Evolutionary conservation across 495 filamentous ascomycete genomes (phyloP).

Genomic region (Mytilinidion resinicola): DNA sequence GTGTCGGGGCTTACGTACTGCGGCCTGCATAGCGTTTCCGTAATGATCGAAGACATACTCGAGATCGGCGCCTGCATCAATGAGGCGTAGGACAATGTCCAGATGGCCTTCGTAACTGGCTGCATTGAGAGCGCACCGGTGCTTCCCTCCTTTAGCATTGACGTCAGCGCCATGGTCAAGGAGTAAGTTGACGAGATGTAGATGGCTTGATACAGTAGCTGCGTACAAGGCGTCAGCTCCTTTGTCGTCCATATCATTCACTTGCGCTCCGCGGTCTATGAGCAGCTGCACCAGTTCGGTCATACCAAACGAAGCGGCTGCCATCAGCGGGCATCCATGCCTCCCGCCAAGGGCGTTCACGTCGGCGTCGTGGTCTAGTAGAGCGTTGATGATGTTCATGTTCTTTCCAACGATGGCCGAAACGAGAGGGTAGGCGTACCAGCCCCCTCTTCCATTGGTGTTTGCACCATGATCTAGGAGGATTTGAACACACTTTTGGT

Average conservation of each 20-base stretch:
- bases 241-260: constrained; percentile 8
- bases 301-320: neutral
- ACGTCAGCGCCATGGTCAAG: constrained; percentile 11
- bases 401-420: too few relatives aligned
- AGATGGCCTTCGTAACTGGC: constrained; percentile 8
- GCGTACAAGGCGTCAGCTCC: constrained; percentile 7
- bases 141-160: constrained; percentile 8
- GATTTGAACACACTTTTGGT: too few relatives aligned
- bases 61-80: constrained; percentile 23
- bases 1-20: too few relatives aligned
- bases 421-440: too few relatives aligned
- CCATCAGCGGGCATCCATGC: constrained; percentile 2
- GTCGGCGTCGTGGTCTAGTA: neutral
- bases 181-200: constrained; percentile 4
- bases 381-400: too few relatives aligned
- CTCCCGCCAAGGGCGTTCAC: neutral
- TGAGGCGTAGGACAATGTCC: constrained; percentile 18
- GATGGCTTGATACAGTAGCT: neutral
- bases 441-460: too few relatives aligned
- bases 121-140: constrained; percentile 5
- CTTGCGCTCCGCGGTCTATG: constrained; percentile 9
- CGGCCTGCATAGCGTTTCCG: constrained; percentile 13
- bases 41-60: too few relatives aligned
- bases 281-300: constrained; percentile 5
- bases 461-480: too few relatives aligned